A percentile compares a stretch with the other conserved stretches of the same genome.
Conservation (phyloP, 495 filamentous ascomycete genomes). For the Polyplosphaeria fusca region DNA sequence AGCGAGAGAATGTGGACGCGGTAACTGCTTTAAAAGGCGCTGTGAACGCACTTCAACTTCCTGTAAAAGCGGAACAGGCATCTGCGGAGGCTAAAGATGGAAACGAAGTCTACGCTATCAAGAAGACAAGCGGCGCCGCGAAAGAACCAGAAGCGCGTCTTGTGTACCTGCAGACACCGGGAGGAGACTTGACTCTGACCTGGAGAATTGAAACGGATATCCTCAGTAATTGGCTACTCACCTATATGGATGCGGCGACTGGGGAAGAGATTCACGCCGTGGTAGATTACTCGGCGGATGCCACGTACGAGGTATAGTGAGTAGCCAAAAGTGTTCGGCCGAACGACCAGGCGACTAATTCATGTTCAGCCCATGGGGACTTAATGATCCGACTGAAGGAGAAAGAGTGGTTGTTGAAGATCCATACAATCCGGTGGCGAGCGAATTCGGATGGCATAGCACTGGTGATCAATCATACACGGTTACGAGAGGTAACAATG, state of each 20-base stretch:
- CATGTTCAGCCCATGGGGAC: slow-evolving; percentile 41
- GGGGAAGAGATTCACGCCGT: slow-evolving; percentile 45
- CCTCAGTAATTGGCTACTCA: slow-evolving; percentile 50
- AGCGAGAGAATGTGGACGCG: slow-evolving; percentile 41
- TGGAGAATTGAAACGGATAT: slow-evolving; percentile 53
- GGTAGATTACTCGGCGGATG: slow-evolving; percentile 50
- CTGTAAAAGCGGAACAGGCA: slow-evolving; percentile 39
- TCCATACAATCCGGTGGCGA: slow-evolving; percentile 42
- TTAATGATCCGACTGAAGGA: slow-evolving; percentile 50
- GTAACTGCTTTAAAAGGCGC: slow-evolving; percentile 40
- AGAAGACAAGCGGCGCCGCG: slow-evolving; percentile 40
- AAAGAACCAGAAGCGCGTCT: slow-evolving; percentile 47
- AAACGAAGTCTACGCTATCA: slow-evolving; percentile 40
- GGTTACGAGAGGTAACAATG: slow-evolving; percentile 51
- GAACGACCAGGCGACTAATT: not conserved
- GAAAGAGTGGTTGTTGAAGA: slow-evolving; percentile 39
- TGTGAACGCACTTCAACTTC: slow-evolving; percentile 37
- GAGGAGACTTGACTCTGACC: slow-evolving; percentile 44
- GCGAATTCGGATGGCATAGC: slow-evolving; percentile 47
- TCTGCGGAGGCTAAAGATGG: slow-evolving; percentile 38
- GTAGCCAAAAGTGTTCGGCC: not conserved
- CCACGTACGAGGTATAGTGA: slow-evolving; percentile 44
- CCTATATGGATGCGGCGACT: slow-evolving; percentile 48
- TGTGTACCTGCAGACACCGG: slow-evolving; percentile 47
- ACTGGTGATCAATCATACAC: slow-evolving; percentile 43